Base-by-base conservation (phyloP, 1,139 yeast species). In the Geotrichum armillariae region DNA sequence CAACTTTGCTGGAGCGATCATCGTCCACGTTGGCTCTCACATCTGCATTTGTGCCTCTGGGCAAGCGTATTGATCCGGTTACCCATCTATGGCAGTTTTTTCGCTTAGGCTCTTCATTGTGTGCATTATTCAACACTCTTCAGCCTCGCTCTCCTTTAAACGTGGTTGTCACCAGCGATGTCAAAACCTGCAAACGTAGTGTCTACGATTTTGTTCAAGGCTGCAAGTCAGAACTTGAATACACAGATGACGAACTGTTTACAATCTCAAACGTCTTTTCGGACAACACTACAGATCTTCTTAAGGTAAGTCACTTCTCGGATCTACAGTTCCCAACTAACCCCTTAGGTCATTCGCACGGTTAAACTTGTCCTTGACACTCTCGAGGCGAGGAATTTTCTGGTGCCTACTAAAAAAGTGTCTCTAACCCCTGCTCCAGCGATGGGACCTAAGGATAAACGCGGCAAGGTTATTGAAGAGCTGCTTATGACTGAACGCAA, bases 21-120 rank as follows among this genome's bases (percentile, higher is more conserved):
- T 22, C 46, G 8, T 36, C 50, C 11, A 35, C 42, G 16, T 23
- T 37, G 21, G 35, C 46, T 3, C 45, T 43, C 27, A 27, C 53
- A 34, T 42, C 54, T 36, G 44, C 55, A n/a, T 44, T 53, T 14
- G 36, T 51, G 12, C 51, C 66, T 47, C 61, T 56, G 20, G 65
- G 63, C 33, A 53, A 46, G 47, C 58, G 58, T 12, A 57, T 87
- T 60, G 99, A 93, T 65, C 97, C 98, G 2, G 97, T 88, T 2
- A 88, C 97, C 1, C 91, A 89, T 57, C 68, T 93, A 47, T 87
- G 96, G 82, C 84, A 88, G 60, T 73, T 93, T 41, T 84, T 93
- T 62, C 95, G 93, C 60, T 90, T 86, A 62, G 99, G 99, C 8
- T 85, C 95, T 2, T 95, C 98, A 5, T 74, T 93, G 43, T 91